These are phyloP conservation scores for Bipolaris oryzae DNA, from an alignment of 2,329 filamentous ascomycete species.

Conservation along the genomic window DNA sequence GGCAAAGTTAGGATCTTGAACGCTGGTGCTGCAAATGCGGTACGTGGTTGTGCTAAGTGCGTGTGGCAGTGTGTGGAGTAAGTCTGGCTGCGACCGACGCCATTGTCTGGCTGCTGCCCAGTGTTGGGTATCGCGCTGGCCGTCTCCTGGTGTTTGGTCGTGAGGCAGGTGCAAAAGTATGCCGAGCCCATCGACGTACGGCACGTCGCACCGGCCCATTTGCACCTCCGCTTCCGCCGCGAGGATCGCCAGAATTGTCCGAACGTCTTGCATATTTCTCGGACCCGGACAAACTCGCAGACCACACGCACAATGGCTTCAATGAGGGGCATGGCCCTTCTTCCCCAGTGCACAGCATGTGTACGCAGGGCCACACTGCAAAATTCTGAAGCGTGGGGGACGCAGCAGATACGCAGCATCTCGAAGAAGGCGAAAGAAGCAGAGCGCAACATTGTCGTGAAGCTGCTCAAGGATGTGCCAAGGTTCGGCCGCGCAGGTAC, in stretches of 20 bases:
- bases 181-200: slow-evolving; percentile 22
- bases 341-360: slow-evolving; percentile 50
- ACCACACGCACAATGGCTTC: slow-evolving; percentile 42
- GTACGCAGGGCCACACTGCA: slow-evolving; percentile 42
- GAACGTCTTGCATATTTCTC: slow-evolving; percentile 23
- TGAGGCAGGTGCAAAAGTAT: slow-evolving; percentile 25
- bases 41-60: slow-evolving; percentile 16
- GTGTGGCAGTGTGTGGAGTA: slow-evolving; percentile 4
- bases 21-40: slow-evolving; percentile 15
- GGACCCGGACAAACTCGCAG: slow-evolving; percentile 11
- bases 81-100: slow-evolving; percentile 19
- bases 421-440: slow-evolving; percentile 53
- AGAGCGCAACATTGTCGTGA: slow-evolving; percentile 55
- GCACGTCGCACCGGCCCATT: slow-evolving; percentile 28
- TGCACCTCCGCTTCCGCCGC: slow-evolving; percentile 29
- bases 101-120: slow-evolving; percentile 39
- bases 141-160: slow-evolving; percentile 37
- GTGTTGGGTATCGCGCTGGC: slow-evolving; percentile 26
- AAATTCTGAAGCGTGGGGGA: slow-evolving; percentile 34
- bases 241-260: slow-evolving; percentile 35
- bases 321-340: slow-evolving; percentile 36
- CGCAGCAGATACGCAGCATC: slow-evolving; percentile 52
- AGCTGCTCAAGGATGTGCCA: slow-evolving; percentile 59
- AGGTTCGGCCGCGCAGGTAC: slow-evolving; percentile 55
- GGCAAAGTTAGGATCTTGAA: slow-evolving; percentile 23